These are phyloP conservation scores for Eleusine coracana DNA, from an alignment of 176 grass and related monocot species.

Conservation along the genomic window DNA sequence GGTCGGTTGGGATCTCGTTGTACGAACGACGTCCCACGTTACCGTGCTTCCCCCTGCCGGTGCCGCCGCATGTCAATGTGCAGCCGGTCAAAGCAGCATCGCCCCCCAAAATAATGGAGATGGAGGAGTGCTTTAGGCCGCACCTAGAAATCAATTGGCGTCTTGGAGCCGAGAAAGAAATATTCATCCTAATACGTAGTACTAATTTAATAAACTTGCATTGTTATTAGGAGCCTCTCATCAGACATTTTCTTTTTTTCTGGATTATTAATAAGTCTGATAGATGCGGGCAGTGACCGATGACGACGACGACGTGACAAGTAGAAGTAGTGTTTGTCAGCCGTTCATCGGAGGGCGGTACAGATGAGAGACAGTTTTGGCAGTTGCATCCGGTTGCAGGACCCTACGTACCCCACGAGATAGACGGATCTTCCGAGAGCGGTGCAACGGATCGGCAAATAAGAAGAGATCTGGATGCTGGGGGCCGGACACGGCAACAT, in stretches of 20 bases:
- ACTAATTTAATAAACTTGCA: too few relatives aligned
- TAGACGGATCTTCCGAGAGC: background rate
- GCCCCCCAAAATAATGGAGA: too few relatives aligned
- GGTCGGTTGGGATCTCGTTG: constrained; percentile 53
- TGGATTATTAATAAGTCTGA: background rate
- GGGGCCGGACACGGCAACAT: constrained; percentile 16
- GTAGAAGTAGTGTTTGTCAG: background rate
- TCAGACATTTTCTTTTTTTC: background rate
- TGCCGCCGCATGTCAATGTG: background rate
- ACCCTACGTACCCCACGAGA: background rate
- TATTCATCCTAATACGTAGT: too few relatives aligned
- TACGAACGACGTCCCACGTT: constrained; percentile 58
- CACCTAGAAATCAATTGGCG: background rate
- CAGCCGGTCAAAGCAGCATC: constrained; percentile 15
- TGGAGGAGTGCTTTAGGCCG: background rate
- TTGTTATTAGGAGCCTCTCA: too few relatives aligned
- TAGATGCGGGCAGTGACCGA: too few relatives aligned
- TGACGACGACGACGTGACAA: background rate
- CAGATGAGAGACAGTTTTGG: constrained; percentile 12
- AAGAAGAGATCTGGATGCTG: background rate
- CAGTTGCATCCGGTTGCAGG: constrained; percentile 17
- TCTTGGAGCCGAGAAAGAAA: too few relatives aligned
- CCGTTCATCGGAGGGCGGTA: background rate
- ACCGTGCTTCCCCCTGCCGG: constrained; percentile 4
- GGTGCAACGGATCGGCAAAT: background rate